A percentile compares a stretch with the other conserved stretches of the same genome.
Evolutionary conservation across 495 filamentous ascomycete species (phyloP).

Genomic region (Aspergillus nidulans): DNA sequence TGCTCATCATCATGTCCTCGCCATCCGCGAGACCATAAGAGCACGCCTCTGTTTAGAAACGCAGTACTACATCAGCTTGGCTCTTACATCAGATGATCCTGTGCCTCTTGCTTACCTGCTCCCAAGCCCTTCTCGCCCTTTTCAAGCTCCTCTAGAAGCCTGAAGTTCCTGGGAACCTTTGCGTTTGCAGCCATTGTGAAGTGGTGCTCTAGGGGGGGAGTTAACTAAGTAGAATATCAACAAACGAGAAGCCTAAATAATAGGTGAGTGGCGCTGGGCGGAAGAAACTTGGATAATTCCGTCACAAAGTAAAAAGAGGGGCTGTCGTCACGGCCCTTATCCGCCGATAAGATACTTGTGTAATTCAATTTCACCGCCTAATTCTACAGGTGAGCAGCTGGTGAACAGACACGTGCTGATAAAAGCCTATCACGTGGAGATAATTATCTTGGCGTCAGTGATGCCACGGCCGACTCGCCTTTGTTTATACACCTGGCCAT

Average conservation of each 20-base stretch:
- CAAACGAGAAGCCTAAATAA: background rate
- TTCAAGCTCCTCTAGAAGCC: slow-evolving; percentile 94
- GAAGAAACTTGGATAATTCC: slow-evolving; percentile 14
- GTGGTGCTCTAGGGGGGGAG: background rate
- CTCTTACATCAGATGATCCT: background rate
- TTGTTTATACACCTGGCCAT: slow-evolving; percentile 6
- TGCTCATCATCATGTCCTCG: slow-evolving; percentile 93
- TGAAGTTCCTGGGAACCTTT: slow-evolving; percentile 91
- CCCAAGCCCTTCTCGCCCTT: slow-evolving; percentile 97
- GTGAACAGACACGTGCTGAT: slow-evolving; percentile 22
- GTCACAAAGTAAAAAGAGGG: slow-evolving; percentile 22
- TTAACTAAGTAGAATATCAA: slow-evolving; percentile 2
- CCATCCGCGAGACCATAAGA: slow-evolving; percentile 94
- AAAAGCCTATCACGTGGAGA: slow-evolving; percentile 33
- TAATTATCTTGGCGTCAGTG: slow-evolving; percentile 33
- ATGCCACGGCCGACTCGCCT: slow-evolving; percentile 26
- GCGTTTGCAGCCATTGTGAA: slow-evolving; percentile 73
- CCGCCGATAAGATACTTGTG: background rate
- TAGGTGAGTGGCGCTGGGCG: slow-evolving; percentile 12
- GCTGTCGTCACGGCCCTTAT: slow-evolving; percentile 12
- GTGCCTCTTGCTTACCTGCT: slow-evolving; percentile 57
- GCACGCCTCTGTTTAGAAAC: slow-evolving; percentile 68
- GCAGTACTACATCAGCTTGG: slow-evolving; percentile 4
- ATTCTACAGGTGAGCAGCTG: background rate
- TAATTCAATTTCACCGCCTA: slow-evolving; percentile 2